Conservation (phyloP, 2,329 filamentous ascomycete species). For the Colletotrichum simmondsii region DNA sequence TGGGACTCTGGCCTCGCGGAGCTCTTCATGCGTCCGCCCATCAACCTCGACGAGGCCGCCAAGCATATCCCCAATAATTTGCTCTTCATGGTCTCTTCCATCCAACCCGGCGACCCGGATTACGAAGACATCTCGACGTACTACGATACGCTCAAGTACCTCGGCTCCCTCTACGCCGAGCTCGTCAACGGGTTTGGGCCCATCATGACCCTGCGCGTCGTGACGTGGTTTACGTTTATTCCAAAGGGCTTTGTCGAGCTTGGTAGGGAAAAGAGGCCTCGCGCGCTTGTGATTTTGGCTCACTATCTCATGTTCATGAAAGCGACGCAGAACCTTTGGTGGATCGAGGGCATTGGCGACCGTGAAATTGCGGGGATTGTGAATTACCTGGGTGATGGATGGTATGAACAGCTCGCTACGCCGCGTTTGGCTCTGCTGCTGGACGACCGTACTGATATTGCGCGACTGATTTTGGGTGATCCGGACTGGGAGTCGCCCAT, state of each 20-base stretch:
- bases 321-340: conserved; percentile 57
- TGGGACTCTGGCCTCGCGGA: conserved; percentile 55
- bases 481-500: conserved; percentile 51
- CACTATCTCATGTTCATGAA: conserved; percentile 64
- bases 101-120: conserved; percentile 55
- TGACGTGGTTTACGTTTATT: conserved; percentile 65
- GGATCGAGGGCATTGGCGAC: conserved; percentile 58
- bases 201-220: conserved; percentile 59
- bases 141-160: conserved; percentile 57
- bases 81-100: conserved; percentile 60
- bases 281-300: conserved; percentile 62
- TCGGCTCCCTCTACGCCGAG: conserved; percentile 64
- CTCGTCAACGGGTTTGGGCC: conserved; percentile 56
- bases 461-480: conserved; percentile 56
- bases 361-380: conserved; percentile 58
- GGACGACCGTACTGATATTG: conserved; percentile 48
- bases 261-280: conserved; percentile 52
- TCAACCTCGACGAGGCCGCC: conserved; percentile 56
- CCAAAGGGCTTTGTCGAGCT: conserved; percentile 56
- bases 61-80: conserved; percentile 58
- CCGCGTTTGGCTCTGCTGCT: conserved; percentile 51
- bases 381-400: conserved; percentile 50
- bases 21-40: conserved; percentile 60
- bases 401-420: conserved; percentile 52
- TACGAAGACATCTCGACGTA: conserved; percentile 52